phyloP scores from a whole-genome alignment of 2,329 filamentous ascomycete species.

The Boeremia lycopersici region DNA sequence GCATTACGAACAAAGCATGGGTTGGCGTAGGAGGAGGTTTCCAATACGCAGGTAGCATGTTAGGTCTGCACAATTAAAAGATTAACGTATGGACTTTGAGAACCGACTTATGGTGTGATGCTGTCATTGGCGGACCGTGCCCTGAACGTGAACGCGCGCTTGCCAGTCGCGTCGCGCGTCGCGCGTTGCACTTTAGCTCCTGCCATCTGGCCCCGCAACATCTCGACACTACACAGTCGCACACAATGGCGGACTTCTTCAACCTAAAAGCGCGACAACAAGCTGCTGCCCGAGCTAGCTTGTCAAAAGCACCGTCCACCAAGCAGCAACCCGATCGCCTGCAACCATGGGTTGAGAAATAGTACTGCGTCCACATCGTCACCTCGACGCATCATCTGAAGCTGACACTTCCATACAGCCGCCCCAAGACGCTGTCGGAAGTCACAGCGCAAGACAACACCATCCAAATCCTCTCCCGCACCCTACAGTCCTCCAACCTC shows the following conservation, averaged over 20 bases:
- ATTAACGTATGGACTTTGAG: neutral
- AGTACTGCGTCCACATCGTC: constrained; percentile 60
- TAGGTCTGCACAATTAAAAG: constrained; percentile 7
- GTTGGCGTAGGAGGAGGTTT: constrained; percentile 3
- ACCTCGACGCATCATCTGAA: neutral
- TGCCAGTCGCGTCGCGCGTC: constrained; percentile 31
- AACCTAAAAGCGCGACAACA: constrained; percentile 84
- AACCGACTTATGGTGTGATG: neutral
- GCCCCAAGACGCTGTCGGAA: constrained; percentile 91
- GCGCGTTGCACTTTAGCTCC: constrained; percentile 41
- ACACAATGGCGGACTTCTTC: constrained; percentile 85
- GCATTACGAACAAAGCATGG: constrained; percentile 11
- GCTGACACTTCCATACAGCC: constrained; percentile 60
- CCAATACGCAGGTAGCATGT: constrained; percentile 5
- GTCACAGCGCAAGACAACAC: constrained; percentile 98
- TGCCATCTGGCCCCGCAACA: constrained; percentile 14
- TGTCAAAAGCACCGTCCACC: constrained; percentile 68
- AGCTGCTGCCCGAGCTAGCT: constrained; percentile 73
- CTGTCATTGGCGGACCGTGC: constrained; percentile 23
- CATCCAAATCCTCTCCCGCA: constrained; percentile 87
- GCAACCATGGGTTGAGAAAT: constrained; percentile 99
- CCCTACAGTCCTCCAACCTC: constrained; percentile 93
- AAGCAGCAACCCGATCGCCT: constrained; percentile 68
- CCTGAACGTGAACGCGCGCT: constrained; percentile 40
- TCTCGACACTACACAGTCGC: constrained; percentile 11